phyloP scores from a whole-genome alignment of 2,329 filamentous ascomycete genomes.

The Scleromitrula shiraiana region DNA sequence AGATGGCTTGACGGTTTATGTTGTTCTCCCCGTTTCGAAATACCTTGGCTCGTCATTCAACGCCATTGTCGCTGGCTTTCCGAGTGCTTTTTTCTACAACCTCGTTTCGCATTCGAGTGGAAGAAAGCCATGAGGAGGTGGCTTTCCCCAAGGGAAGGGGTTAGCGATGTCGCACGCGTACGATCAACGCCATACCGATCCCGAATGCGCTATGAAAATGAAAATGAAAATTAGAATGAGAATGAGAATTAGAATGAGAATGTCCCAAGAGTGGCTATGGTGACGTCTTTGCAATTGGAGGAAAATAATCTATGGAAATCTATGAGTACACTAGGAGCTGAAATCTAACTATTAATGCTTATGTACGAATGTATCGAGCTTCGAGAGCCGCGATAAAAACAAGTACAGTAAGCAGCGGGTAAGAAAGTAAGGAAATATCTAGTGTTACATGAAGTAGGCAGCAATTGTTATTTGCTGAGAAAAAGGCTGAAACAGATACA shows the following conservation, averaged over 20 bases:
- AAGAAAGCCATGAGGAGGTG: neutral
- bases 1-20: neutral
- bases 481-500: neutral
- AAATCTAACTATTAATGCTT: neutral
- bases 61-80: no score
- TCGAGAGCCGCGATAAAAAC: neutral
- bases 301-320: neutral
- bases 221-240: no score
- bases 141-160: neutral
- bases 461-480: neutral
- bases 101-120: neutral
- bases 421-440: neutral
- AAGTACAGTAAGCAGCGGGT: conserved; percentile 1
- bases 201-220: neutral
- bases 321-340: conserved; percentile 7
- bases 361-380: neutral
- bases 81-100: no score
- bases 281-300: neutral
- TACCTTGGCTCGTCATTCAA: neutral
- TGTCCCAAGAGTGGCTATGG: neutral
- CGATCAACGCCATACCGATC: neutral
- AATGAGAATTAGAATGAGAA: no score
- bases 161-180: neutral
- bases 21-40: neutral
- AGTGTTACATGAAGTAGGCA: conserved; percentile 5